phyloP scores from a whole-genome alignment of 768 basidiomycete genomes.

The Phanerodontia chrysosporium region DNA sequence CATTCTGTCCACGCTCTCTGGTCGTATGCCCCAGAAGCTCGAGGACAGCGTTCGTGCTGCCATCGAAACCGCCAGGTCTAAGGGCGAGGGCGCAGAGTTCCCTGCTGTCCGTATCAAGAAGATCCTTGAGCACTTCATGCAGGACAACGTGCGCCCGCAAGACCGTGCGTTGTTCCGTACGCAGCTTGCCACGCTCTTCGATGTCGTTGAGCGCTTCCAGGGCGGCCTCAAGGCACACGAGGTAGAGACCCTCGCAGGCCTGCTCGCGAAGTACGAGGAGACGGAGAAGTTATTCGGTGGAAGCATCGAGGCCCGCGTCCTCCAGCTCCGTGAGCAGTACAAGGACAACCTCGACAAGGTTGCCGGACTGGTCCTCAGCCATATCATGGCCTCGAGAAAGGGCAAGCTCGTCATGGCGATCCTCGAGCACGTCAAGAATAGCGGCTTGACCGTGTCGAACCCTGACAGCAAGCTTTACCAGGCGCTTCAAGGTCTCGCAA shows the following conservation, averaged over 20 bases:
- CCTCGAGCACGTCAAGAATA: conserved; percentile 85
- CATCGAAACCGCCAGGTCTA: conserved; percentile 72
- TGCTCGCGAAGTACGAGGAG: conserved; percentile 75
- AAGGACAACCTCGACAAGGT: conserved; percentile 92
- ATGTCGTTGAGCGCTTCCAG: conserved; percentile 74
- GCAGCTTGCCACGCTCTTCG: conserved; percentile 65
- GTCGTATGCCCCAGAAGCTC: conserved; percentile 88
- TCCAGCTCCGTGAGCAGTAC: conserved; percentile 86
- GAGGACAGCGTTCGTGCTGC: conserved; percentile 80
- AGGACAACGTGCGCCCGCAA: conserved; percentile 73
- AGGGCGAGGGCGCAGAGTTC: conserved; percentile 79
- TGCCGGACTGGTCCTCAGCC: conserved; percentile 82
- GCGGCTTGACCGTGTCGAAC: conserved; percentile 70
- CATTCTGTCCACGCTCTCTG: conserved; percentile 83
- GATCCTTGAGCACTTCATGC: conserved; percentile 77
- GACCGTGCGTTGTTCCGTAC: conserved; percentile 79
- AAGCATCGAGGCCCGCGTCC: conserved; percentile 87
- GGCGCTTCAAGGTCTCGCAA: conserved; percentile 77
- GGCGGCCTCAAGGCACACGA: conserved; percentile 87
- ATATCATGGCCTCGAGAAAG: conserved; percentile 94
- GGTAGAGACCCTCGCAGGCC: conserved; percentile 65
- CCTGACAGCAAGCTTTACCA: conserved; percentile 70
- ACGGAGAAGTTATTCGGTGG: conserved; percentile 94
- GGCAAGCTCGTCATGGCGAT: conserved; percentile 81
- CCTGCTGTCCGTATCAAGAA: conserved; percentile 85